Conservation (phyloP, 2,329 filamentous ascomycete genomes). For the Escovopsis weberi region DNA sequence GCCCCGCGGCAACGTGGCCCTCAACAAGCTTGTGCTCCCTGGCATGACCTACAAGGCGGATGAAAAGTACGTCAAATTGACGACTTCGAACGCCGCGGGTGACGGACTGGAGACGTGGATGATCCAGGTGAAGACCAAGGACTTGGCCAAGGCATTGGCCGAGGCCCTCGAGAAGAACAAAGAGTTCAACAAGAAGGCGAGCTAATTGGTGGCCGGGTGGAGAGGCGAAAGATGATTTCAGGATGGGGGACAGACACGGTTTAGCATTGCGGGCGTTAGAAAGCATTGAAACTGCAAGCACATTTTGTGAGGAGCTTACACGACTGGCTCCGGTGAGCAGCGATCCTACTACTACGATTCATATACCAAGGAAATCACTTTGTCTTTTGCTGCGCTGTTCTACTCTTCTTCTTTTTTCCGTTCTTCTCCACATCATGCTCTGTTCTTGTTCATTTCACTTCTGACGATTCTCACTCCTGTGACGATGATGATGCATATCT, state of each 20-base stretch:
- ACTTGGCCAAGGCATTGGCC: constrained; percentile 40
- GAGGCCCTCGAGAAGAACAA: constrained; percentile 38
- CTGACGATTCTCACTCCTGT: background rate
- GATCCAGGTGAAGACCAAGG: constrained; percentile 53
- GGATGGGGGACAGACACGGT: background rate
- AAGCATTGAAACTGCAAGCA: constrained; percentile 5
- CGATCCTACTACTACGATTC: background rate
- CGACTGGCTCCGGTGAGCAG: constrained; percentile 3
- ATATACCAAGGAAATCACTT: constrained; percentile 2
- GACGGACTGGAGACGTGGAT: constrained; percentile 54
- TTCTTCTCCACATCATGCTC: constrained; percentile 1
- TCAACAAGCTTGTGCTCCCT: constrained; percentile 54
- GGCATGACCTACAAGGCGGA: constrained; percentile 47
- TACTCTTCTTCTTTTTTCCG: background rate
- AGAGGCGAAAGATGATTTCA: background rate
- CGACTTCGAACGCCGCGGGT: constrained; percentile 42
- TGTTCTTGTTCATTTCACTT: background rate
- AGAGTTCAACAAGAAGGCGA: constrained; percentile 37
- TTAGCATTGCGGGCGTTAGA: constrained; percentile 11
- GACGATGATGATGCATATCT: too few relatives aligned
- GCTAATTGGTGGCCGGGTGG: constrained; percentile 15
- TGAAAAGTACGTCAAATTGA: constrained; percentile 45
- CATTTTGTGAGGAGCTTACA: background rate
- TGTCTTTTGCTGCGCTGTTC: background rate
- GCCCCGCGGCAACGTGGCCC: constrained; percentile 55